Base-by-base conservation (phyloP, 2,329 filamentous ascomycete genomes). In the Cladorrhinum sp. region DNA sequence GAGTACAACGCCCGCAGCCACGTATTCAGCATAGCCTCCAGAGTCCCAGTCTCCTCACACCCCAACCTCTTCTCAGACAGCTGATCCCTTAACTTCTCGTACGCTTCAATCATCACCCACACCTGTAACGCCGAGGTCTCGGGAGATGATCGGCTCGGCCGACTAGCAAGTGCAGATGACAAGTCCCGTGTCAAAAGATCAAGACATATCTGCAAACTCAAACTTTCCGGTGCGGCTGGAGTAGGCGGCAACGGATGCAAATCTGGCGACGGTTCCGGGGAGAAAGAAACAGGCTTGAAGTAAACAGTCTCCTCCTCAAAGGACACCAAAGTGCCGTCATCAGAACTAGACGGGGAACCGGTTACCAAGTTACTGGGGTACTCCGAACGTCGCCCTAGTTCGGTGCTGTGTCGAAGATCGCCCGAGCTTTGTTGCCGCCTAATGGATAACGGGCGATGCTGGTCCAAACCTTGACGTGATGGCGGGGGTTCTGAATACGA, bases 31-130 rank as follows among this genome's bases (percentile, higher is more conserved):
- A 81, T 79, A 20, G 66, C 67, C 62, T 78, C 73, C 14, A 77
- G 63, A 1, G 75, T 69, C 0, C 65, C 64, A 30, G 71, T 63
- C 59, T 74, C 72, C 23, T 69, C 70, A 2, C 59, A 60, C 1
- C 62, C n/a, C 24, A 70, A 57, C 16, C 66, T 69, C 7, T 54
- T 42, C 14, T 66, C 65, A 67, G 72, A 66, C 0, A 84, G 68
- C 65, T 77, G 76, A 49, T 83, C 79, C 16, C 80, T 74, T 60
- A 85, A 70, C 61, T 75, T 75, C 73, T 85, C 82, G 66, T 85
- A 85, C 2, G 82, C 82, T 65, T 84, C 82, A 55, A 85, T 85
- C 82, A 85, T 84, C 49, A 81, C 75, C 77, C 79, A 80, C 18
- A 84, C 69, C 67, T 85, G 82, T 46, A 85, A 67, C 1, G 78